These are phyloP conservation scores for Penicillium sp. DNA, from an alignment of 2,329 filamentous ascomycete genomes.

Conservation along the genomic window DNA sequence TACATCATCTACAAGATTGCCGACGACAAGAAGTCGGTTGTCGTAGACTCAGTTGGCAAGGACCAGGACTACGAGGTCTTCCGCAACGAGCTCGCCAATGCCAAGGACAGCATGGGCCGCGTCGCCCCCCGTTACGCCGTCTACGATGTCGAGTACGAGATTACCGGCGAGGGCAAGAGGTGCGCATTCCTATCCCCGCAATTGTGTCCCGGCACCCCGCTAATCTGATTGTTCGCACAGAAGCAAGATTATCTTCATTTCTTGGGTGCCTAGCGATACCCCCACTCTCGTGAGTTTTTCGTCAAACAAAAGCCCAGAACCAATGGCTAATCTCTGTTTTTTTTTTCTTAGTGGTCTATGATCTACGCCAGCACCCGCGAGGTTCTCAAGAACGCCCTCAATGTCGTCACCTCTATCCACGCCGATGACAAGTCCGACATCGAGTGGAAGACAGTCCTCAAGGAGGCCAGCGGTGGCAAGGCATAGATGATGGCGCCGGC, in stretches of 20 bases:
- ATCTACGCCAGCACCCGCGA: constrained; percentile 52
- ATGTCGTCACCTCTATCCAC: constrained; percentile 43
- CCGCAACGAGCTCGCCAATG: constrained; percentile 45
- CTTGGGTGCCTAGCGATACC: constrained; percentile 45
- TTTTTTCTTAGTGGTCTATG: constrained; percentile 45
- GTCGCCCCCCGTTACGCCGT: constrained; percentile 50
- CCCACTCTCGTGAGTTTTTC: constrained; percentile 40
- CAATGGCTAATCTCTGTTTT: constrained; percentile 20
- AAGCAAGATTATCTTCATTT: constrained; percentile 54
- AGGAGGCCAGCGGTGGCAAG: constrained; percentile 44
- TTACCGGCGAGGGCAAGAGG: constrained; percentile 51
- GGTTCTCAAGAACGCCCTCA: constrained; percentile 50
- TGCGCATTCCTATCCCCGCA: constrained; percentile 25
- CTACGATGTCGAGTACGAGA: constrained; percentile 52
- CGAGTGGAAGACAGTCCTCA: constrained; percentile 43
- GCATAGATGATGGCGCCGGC: constrained; percentile 39
- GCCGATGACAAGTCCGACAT: constrained; percentile 45
- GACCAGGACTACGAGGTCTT: constrained; percentile 51
- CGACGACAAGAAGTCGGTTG: constrained; percentile 51
- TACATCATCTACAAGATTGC: constrained; percentile 55
- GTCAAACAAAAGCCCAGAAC: not conserved
- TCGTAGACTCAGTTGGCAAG: constrained; percentile 47
- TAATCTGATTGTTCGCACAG: constrained; percentile 31
- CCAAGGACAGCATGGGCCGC: constrained; percentile 45
- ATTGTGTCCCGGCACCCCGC: not conserved